Evolutionary conservation across 2,329 filamentous ascomycete species (phyloP).

Genomic region (Neonectria sp.): DNA sequence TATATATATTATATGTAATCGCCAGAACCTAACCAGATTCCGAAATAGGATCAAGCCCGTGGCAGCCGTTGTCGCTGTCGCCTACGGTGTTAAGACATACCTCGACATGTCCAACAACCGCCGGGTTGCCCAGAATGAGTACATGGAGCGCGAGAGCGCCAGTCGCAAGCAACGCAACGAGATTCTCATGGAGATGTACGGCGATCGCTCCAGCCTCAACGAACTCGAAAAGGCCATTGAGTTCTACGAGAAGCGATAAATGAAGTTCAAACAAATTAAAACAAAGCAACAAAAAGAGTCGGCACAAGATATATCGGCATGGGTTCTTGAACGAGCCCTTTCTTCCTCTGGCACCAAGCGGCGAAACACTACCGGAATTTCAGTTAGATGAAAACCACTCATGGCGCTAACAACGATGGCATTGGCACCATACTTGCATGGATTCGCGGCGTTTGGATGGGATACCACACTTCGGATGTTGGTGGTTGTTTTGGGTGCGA

Average conservation of each 20-base stretch:
- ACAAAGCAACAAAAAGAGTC: constrained; percentile 16
- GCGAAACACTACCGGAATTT: constrained; percentile 4
- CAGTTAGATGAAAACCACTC: neutral
- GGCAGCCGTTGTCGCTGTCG: constrained; percentile 50
- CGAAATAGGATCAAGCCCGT: constrained; percentile 52
- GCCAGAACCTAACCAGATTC: constrained; percentile 15
- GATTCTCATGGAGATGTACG: constrained; percentile 65
- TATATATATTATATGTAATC: neutral
- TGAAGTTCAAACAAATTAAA: constrained; percentile 3
- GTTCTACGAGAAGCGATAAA: constrained; percentile 59
- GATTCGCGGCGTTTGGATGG: constrained; percentile 19
- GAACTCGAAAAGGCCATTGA: constrained; percentile 64
- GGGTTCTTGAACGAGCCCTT: neutral
- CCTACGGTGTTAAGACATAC: constrained; percentile 54
- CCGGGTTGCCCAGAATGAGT: constrained; percentile 48
- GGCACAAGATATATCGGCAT: constrained; percentile 4
- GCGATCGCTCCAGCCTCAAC: constrained; percentile 64
- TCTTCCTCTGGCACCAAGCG: constrained; percentile 3
- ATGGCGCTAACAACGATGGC: constrained; percentile 12
- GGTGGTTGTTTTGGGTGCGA: constrained; percentile 15
- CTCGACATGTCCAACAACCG: constrained; percentile 48
- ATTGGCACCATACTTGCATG: constrained; percentile 18
- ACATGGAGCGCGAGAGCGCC: constrained; percentile 53
- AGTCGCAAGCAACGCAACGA: constrained; percentile 56
- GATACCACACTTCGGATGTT: constrained; percentile 18